A percentile compares a stretch with the other conserved stretches of the same genome.
Evolutionary conservation across 805 yeast species (phyloP).

Genomic region (Danielozyma ontarioensis): DNA sequence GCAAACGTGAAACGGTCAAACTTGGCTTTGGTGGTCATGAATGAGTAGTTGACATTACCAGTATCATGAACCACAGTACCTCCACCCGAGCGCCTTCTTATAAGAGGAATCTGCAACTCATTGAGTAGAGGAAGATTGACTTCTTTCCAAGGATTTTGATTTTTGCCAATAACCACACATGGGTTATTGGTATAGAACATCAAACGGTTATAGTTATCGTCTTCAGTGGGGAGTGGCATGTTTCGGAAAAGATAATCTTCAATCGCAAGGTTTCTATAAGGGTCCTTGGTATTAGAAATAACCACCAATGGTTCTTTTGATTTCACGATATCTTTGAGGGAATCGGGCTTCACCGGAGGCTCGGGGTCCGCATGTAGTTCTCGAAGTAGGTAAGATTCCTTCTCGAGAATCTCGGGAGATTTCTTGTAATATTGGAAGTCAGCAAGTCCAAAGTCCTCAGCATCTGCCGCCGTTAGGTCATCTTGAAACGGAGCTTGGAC

Average conservation of each 20-base stretch:
- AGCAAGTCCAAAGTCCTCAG: slow-evolving; percentile 30
- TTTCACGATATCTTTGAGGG: slow-evolving; percentile 1
- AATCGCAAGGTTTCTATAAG: slow-evolving; percentile 71
- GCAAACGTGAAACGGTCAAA: slow-evolving; percentile 61
- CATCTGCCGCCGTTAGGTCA: slow-evolving; percentile 27
- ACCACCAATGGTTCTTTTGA: slow-evolving; percentile 46
- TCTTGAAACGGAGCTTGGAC: slow-evolving; percentile 34
- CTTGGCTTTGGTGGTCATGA: slow-evolving; percentile 59
- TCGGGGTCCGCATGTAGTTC: slow-evolving; percentile 2
- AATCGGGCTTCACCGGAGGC: slow-evolving; percentile 2
- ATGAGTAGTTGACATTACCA: slow-evolving; percentile 85
- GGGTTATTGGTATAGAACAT: slow-evolving; percentile 73
- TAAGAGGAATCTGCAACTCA: slow-evolving; percentile 51
- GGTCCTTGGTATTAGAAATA: slow-evolving; percentile 56
- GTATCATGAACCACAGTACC: slow-evolving; percentile 94
- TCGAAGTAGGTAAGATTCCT: slow-evolving; percentile 6
- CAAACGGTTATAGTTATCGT: slow-evolving; percentile 43
- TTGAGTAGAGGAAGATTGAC: slow-evolving; percentile 55
- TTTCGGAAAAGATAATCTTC: slow-evolving; percentile 72
- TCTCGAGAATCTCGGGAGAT: slow-evolving; percentile 20
- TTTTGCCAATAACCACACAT: slow-evolving; percentile 92
- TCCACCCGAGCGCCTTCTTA: slow-evolving; percentile 87
- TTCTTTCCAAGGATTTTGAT: slow-evolving; percentile 94
- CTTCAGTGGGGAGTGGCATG: slow-evolving; percentile 42
- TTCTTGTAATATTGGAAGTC: slow-evolving; percentile 37